Percentiles rank a stretch among this genome's conserved stretches.
These are phyloP conservation scores for Macrocybe gigantea DNA, from an alignment of 768 basidiomycete genomes.

Conservation along the genomic window DNA sequence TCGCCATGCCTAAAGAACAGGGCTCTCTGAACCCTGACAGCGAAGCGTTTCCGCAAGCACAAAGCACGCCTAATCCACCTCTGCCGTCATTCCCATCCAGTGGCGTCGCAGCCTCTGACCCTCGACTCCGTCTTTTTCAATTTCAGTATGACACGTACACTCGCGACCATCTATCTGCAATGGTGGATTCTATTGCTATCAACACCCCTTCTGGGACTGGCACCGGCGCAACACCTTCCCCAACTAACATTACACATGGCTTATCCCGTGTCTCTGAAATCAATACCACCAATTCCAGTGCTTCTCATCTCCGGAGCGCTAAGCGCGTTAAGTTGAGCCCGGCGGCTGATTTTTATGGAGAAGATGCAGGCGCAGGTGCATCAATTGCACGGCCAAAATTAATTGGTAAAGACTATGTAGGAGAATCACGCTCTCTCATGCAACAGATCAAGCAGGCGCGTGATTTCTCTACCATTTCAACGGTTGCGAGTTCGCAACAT, in stretches of 20 bases:
- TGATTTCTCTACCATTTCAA: conserved; percentile 73
- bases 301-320: conserved; percentile 60
- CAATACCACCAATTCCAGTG: conserved; percentile 29
- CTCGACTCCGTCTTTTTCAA: conserved; percentile 82
- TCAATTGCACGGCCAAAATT: conserved; percentile 43
- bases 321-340: conserved; percentile 82
- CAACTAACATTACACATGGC: conserved; percentile 37
- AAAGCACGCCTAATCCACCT: conserved; percentile 52
- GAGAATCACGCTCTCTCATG: conserved; percentile 75
- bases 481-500: conserved; percentile 39
- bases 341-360: conserved; percentile 48
- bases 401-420: conserved; percentile 63
- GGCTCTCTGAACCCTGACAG: conserved; percentile 21
- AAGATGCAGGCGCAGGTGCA: conserved; percentile 40
- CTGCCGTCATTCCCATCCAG: conserved; percentile 13
- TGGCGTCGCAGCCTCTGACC: conserved; percentile 48
- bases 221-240: conserved; percentile 29
- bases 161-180: conserved; percentile 85
- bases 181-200: conserved; percentile 92
- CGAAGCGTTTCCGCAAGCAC: conserved; percentile 43
- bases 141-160: conserved; percentile 97
- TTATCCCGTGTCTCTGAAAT: conserved; percentile 45
- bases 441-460: conserved; percentile 72
- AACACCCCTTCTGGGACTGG: conserved; percentile 59
- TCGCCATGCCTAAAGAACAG: conserved; percentile 47